Base-by-base conservation (phyloP, 768 basidiomycete genomes). In the Trametes meyenii region DNA sequence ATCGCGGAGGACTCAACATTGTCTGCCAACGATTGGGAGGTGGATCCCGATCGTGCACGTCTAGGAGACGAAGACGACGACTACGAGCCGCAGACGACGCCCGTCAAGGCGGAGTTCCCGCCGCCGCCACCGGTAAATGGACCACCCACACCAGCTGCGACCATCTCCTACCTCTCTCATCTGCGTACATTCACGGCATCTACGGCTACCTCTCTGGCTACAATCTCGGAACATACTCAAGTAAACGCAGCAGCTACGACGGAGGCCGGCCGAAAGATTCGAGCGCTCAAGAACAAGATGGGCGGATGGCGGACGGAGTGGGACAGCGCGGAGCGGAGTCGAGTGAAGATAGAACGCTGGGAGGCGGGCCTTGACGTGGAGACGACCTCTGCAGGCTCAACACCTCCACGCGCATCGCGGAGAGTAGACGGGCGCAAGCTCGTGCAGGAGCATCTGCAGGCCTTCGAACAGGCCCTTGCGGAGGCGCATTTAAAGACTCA, bases 211-310 rank as follows among this genome's bases (percentile, higher is more conserved):
- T 89, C 91, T 12, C 81, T 96, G 46, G 82, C 86, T 2, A 83
- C 86, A 36, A 85, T 94, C 65, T 92, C 89, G 24, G 93, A 96
- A 68, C 90, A 94, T 61, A 89, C 92, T 14, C 93, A 96, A 71
- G 91, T 94, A 51, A 92, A 93, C 68, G 86, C 88, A 11, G 94
- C 90, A 1, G 89, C 88, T 4, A 88, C 90, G 11, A 86, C 92
- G 1, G 93, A 96, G 59, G 89, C 92, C 0, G 92, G 91, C 48
- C 83, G 93, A 40, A 93, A 91, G 74, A 86, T 96, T 43, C 88
- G 93, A 50, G 89, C 90, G 14, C 75, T 94, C 63, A 92, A 90
- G 77, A 93, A 94, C 68, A 90, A 89, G 66, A 74, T 94, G 33
- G 88, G 87, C 6, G 89, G 85, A 21, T 91, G 90, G 88, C 82